Conservation (phyloP, 2,329 filamentous ascomycete species). For the Lizonia empirigonia region DNA sequence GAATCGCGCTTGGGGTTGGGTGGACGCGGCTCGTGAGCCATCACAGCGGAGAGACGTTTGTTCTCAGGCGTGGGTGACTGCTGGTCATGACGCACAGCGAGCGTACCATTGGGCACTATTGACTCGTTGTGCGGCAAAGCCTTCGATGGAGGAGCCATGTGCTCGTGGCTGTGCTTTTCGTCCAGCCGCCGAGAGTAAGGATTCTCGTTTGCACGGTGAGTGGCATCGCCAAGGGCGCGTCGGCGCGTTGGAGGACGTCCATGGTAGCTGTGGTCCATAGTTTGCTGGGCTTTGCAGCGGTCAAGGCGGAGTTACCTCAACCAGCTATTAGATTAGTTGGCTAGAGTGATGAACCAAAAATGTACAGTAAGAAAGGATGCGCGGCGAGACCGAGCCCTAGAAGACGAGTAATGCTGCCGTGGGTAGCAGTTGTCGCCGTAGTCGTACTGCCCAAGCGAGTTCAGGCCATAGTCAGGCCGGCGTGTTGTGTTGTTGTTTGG, state of each 20-base stretch:
- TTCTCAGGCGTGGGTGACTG: constrained; percentile 50
- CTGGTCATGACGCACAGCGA: constrained; percentile 48
- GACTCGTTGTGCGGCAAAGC: constrained; percentile 54
- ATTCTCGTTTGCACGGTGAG: constrained; percentile 41
- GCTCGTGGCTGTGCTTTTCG: constrained; percentile 28
- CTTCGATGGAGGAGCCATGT: constrained; percentile 24
- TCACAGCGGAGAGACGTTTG: constrained; percentile 60
- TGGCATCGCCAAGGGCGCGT: constrained; percentile 41
- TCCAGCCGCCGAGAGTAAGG: constrained; percentile 23
- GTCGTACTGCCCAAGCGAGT: constrained; percentile 15
- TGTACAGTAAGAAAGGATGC: constrained; percentile 34
- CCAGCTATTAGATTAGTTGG: constrained; percentile 18
- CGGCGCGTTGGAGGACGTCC: constrained; percentile 42
- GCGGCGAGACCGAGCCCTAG: constrained; percentile 23
- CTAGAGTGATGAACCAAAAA: constrained; percentile 24
- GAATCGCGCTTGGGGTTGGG: constrained; percentile 57
- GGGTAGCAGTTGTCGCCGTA: constrained; percentile 21
- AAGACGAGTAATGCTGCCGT: constrained; percentile 21
- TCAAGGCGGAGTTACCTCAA: constrained; percentile 14
- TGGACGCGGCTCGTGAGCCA: constrained; percentile 53
- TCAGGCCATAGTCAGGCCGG: constrained; percentile 25
- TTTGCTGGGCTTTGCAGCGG: constrained; percentile 13
- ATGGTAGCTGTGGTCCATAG: constrained; percentile 41
- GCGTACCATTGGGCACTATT: constrained; percentile 51
- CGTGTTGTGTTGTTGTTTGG: constrained; percentile 27